Conservation (phyloP, 306 rosid species). For the Acmispon strigosus region DNA sequence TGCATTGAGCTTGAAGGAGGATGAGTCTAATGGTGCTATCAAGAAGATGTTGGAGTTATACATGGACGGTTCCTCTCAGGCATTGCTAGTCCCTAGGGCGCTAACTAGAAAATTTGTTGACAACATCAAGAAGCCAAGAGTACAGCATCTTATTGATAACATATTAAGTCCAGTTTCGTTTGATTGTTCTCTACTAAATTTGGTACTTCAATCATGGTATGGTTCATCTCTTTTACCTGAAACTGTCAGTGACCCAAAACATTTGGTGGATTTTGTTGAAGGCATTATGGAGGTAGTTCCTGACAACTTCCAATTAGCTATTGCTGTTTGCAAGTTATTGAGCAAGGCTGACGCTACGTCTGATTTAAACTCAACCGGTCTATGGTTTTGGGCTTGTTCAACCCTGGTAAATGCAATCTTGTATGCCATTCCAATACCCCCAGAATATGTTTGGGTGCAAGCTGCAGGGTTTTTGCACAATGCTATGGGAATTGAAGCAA, state of each 20-base stretch:
- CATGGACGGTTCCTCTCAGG: slow-evolving; percentile 35
- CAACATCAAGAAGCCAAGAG: slow-evolving; percentile 68
- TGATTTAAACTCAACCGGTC: slow-evolving; percentile 36
- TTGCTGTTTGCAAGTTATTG: slow-evolving; percentile 59
- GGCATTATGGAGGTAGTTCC: slow-evolving; percentile 63
- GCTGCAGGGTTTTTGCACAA: slow-evolving; percentile 57
- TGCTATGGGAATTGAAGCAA: slow-evolving; percentile 41
- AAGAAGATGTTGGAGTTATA: slow-evolving; percentile 55
- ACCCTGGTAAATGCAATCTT: slow-evolving; percentile 62
- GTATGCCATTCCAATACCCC: slow-evolving; percentile 73
- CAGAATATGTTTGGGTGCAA: slow-evolving; percentile 77
- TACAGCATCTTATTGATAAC: slow-evolving; percentile 50
- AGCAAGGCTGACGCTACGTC: slow-evolving; percentile 26
- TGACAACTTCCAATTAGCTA: slow-evolving; percentile 61
- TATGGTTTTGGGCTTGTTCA: slow-evolving; percentile 84
- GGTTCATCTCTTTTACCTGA: slow-evolving; percentile 73
- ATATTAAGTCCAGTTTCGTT: slow-evolving; percentile 51
- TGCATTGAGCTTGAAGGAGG: slow-evolving; percentile 43
- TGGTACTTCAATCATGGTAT: slow-evolving; percentile 64
- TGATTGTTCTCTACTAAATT: slow-evolving; percentile 57
- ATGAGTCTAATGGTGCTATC: slow-evolving; percentile 31
- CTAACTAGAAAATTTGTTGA: slow-evolving; percentile 60
- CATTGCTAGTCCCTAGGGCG: slow-evolving; percentile 33
- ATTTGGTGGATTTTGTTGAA: slow-evolving; percentile 87
- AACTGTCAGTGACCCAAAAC: slow-evolving; percentile 42